Evolutionary conservation across 441 rosid genomes (phyloP).

Genomic region (Rhodomyrtus psidioides): DNA sequence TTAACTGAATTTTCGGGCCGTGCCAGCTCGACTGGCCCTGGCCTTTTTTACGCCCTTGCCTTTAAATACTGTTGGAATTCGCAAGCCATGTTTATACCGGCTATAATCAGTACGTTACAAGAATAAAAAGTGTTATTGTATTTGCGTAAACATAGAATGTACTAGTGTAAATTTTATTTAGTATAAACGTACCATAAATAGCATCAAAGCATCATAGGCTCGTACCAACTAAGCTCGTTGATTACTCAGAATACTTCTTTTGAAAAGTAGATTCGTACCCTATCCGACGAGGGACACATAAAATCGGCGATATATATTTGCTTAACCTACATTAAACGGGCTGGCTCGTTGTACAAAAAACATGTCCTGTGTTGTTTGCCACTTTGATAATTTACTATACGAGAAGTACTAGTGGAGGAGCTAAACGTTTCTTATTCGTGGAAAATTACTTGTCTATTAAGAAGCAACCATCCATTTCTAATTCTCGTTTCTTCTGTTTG

Average conservation of each 20-base stretch:
- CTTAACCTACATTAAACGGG: not conserved
- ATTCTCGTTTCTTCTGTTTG: not conserved
- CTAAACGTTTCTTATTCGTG: not conserved
- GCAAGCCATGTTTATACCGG: too few relatives aligned
- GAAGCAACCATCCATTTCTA: not conserved
- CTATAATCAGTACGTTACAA: not conserved
- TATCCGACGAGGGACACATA: not conserved
- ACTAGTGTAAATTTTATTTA: not conserved
- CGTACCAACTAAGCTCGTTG: rapidly evolving
- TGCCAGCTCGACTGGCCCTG: too few relatives aligned
- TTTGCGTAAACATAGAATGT: not conserved
- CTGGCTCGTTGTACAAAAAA: not conserved
- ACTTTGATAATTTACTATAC: not conserved
- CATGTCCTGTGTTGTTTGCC: not conserved
- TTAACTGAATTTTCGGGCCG: too few relatives aligned
- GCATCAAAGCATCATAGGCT: rapidly evolving
- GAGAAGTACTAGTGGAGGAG: not conserved
- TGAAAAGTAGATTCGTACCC: not conserved
- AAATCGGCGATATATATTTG: not conserved
- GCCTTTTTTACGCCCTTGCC: too few relatives aligned
- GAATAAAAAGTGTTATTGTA: not conserved
- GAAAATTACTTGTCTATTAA: not conserved
- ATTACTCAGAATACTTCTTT: not conserved
- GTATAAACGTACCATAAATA: not conserved
- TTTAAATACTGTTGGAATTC: too few relatives aligned